phyloP scores from a whole-genome alignment of 2,329 filamentous ascomycete genomes.

The Epichloe festucae region DNA sequence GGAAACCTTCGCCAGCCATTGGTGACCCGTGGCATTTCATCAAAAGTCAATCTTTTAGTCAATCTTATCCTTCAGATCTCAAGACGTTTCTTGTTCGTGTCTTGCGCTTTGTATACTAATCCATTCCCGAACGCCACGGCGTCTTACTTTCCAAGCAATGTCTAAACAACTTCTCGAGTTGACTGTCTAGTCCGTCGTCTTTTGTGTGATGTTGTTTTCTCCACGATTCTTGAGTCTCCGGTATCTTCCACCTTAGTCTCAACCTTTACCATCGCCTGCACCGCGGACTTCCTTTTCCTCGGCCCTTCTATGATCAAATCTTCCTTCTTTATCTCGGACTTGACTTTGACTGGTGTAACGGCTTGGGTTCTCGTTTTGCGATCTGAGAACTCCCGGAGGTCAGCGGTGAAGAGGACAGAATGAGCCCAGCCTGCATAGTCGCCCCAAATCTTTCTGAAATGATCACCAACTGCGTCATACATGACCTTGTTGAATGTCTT shows the following conservation, averaged over 20 bases:
- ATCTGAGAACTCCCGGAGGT: constrained; percentile 73
- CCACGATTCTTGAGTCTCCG: constrained; percentile 9
- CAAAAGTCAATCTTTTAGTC: no score
- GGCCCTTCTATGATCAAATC: constrained; percentile 13
- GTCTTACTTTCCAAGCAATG: neutral
- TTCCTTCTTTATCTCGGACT: constrained; percentile 9
- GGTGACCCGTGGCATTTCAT: no score
- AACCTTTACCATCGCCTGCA: constrained; percentile 8
- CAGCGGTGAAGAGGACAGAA: constrained; percentile 89
- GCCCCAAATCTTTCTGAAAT: constrained; percentile 84
- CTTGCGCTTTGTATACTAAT: no score
- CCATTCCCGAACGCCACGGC: neutral
- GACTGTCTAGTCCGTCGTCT: constrained; percentile 14
- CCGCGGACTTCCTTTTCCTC: constrained; percentile 15
- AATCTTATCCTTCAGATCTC: no score
- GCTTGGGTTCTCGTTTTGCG: constrained; percentile 22
- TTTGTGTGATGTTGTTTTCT: constrained; percentile 15
- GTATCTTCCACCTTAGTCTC: constrained; percentile 12
- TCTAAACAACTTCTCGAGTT: neutral
- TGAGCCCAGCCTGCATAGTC: constrained; percentile 95
- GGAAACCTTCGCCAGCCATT: neutral
- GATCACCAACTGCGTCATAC: constrained; percentile 81
- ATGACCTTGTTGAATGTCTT: constrained; percentile 80
- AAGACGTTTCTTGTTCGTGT: no score
- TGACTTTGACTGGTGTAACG: neutral